A percentile compares a stretch with the other conserved stretches of the same genome.
Evolutionary conservation across 2,329 filamentous ascomycete genomes (phyloP).

Genomic region (Fusarium mangiferae): DNA sequence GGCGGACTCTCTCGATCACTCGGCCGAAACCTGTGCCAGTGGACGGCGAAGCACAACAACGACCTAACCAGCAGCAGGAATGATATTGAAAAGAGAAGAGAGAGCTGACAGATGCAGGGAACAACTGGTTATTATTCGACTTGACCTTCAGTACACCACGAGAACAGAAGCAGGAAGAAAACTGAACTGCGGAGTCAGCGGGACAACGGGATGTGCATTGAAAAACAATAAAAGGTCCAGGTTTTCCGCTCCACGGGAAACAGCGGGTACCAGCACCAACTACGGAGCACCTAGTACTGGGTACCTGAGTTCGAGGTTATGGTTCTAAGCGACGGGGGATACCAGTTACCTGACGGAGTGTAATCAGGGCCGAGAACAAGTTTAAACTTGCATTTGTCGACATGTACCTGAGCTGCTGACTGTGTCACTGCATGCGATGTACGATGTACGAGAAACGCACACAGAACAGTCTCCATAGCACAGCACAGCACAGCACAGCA

Average conservation of each 20-base stretch:
- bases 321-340: conserved; percentile 6
- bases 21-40: conserved; percentile 24
- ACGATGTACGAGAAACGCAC: conserved; percentile 36
- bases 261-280: conserved; percentile 26
- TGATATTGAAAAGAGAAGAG: conserved; percentile 10
- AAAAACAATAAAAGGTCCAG: conserved; percentile 40
- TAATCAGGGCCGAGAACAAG: conserved; percentile 5
- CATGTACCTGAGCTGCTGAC: conserved; percentile 26
- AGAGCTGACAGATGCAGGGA: conserved; percentile 9
- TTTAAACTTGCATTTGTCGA: conserved; percentile 16
- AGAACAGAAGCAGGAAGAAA: not conserved
- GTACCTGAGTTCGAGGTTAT: conserved; percentile 8
- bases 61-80: conserved; percentile 10
- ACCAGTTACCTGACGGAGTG: conserved; percentile 2
- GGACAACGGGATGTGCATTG: conserved; percentile 32
- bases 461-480: not conserved
- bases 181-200: conserved; percentile 17
- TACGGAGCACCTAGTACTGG: not conserved
- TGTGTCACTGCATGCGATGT: conserved; percentile 23
- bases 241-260: conserved; percentile 32
- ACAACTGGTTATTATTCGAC: conserved; percentile 22
- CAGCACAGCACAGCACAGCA: not conserved
- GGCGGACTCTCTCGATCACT: conserved; percentile 27
- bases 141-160: conserved; percentile 9
- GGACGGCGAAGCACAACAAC: conserved; percentile 11